These are phyloP conservation scores for Kazachstania sp. DNA, from an alignment of 1,139 yeast genomes.

Conservation along the genomic window DNA sequence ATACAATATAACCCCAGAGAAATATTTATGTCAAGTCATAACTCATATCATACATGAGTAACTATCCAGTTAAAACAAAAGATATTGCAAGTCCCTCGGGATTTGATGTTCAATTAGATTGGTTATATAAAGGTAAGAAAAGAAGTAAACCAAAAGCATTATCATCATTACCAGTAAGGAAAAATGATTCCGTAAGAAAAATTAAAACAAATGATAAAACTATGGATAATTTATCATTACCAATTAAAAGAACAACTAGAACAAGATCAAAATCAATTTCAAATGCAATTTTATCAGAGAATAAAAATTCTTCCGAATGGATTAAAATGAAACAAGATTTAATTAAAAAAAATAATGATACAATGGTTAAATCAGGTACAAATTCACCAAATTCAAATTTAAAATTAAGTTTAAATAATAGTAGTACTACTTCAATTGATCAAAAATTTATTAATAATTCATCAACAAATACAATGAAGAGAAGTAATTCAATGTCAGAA, in stretches of 20 bases:
- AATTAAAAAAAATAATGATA: not conserved
- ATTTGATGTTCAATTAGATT: constrained; percentile 26
- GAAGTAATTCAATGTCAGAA: constrained; percentile 6
- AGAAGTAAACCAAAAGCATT: constrained; percentile 1
- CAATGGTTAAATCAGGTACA: too few relatives aligned
- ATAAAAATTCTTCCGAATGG: not conserved
- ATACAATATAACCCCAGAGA: too few relatives aligned
- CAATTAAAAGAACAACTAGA: not conserved
- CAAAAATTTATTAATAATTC: not conserved
- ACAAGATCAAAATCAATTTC: constrained; percentile 5
- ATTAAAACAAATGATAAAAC: not conserved
- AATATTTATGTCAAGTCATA: too few relatives aligned
- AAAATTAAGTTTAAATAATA: not conserved
- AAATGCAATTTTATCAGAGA: constrained; percentile 1
- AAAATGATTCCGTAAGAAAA: not conserved
- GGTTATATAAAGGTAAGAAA: constrained; percentile 26
- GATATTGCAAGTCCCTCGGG: constrained; percentile 7
- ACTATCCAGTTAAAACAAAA: constrained; percentile 1
- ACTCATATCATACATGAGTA: not conserved
- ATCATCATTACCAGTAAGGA: not conserved
- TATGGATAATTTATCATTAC: not conserved
- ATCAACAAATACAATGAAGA: not conserved
- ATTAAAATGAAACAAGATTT: not conserved
- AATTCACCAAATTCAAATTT: not conserved
- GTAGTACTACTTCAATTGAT: not conserved